Evolutionary conservation across 495 filamentous ascomycete species (phyloP), one percentile per base, ranked within the genome.

Genomic region (Podospora sp.): DNA sequence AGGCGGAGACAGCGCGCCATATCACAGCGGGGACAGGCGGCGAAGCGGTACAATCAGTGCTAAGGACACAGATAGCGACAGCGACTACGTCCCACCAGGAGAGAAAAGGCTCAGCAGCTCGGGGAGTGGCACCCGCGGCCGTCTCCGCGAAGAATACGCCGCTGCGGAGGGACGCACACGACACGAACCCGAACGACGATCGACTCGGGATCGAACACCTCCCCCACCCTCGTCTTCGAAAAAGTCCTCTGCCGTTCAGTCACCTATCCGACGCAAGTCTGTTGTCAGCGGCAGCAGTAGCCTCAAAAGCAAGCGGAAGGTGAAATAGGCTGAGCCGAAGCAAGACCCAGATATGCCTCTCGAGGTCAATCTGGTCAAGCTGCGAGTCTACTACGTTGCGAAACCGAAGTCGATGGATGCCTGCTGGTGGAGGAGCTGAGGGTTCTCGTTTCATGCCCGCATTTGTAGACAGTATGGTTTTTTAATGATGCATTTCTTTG

Each of bases 231-330:
- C 65, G 21, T 36, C 67, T 60, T 29, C 69, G 18, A 77, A 74
- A 67, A 77, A 76, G 58, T 60, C 68, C 46, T 70, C 75, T 18
- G 26, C 65, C 4, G 51, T 55, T 53, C 62, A 64, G 24, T 66
- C 73, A 51, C 65, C 74, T 53, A 20, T 59, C 4, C 77, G 76
- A 65, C 73, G 74, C 62, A 77, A 80, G 65, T 27, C 71, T 16
- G 67, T 67, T 20, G 26, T 62, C 7, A 65, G 63, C 50, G 64
- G 50, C 51, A 60, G 57, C 56, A 69, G 25, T 52, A 53, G 29
- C 53, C 60, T 64, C 21, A 73, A 72, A 68, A 75, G 71, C 26
- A 79, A 76, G 33, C 59, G 59, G 69, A 74, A 72, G 60, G 65
- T 63, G 53, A 72, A 66, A 61, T 72, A 71, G 62, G 62, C 27